These are phyloP conservation scores for Juncus effusus DNA, from an alignment of 176 grass and related monocot species.

Conservation along the genomic window DNA sequence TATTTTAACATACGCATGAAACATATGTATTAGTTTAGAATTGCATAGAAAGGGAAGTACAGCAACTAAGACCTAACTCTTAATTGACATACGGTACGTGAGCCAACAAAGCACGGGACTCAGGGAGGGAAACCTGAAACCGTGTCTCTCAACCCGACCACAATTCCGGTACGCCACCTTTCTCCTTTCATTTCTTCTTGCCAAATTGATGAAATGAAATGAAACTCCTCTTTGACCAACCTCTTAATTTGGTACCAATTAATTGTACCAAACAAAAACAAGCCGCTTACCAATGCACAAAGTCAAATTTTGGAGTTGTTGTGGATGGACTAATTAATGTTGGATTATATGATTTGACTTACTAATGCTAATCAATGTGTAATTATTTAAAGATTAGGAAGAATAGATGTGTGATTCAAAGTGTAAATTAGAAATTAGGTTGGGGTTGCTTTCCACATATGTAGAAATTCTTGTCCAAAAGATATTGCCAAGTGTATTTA, in stretches of 20 bases:
- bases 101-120: constrained; percentile 30
- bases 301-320: constrained; percentile 22
- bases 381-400: constrained; percentile 19
- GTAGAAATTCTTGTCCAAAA: background rate
- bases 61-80: constrained; percentile 2
- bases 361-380: background rate
- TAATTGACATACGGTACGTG: constrained; percentile 9
- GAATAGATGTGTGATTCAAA: constrained; percentile 15
- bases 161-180: constrained; percentile 29
- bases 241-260: background rate
- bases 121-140: constrained; percentile 48
- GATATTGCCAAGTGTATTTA: background rate
- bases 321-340: constrained; percentile 11
- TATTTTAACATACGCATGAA: no score
- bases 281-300: background rate
- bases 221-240: constrained; percentile 3
- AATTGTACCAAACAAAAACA: constrained; percentile 6
- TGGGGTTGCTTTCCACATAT: constrained; percentile 3
- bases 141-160: constrained; percentile 38
- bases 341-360: background rate
- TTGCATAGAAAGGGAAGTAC: background rate
- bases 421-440: constrained; percentile 12
- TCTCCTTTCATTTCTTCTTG: constrained; percentile 2
- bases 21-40: no score
- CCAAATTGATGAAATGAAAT: background rate